A percentile compares a stretch with the other conserved stretches of the same genome.
phyloP scores from a whole-genome alignment of 2,329 filamentous ascomycete genomes.

The Ophiostoma piceae region DNA sequence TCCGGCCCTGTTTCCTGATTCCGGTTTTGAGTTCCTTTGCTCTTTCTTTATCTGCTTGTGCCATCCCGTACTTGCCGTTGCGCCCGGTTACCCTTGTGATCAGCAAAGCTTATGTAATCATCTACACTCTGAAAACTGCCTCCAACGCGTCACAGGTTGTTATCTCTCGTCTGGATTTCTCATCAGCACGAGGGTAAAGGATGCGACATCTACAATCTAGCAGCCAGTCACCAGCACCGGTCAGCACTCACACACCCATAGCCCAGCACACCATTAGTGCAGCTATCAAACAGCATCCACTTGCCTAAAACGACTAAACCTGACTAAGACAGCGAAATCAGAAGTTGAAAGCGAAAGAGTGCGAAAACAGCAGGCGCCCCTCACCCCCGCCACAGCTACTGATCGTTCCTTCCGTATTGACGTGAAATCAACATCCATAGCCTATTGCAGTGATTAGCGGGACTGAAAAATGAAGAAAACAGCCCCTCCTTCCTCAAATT shows the following conservation, averaged over 20 bases:
- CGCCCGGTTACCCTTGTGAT: not conserved
- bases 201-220: not conserved
- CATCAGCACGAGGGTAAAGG: not conserved
- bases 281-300: slow-evolving; percentile 1
- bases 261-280: not conserved
- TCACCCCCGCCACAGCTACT: slow-evolving; percentile 10
- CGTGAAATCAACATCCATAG: not conserved
- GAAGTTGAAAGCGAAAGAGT: not conserved
- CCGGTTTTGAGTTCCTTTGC: not conserved
- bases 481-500: not conserved
- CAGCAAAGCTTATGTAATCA: not conserved
- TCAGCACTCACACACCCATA: not conserved
- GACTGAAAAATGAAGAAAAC: not conserved
- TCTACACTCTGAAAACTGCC: not conserved
- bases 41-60: not conserved
- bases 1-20: not conserved
- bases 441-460: not conserved
- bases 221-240: not conserved
- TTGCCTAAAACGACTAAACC: slow-evolving; percentile 1
- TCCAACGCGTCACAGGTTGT: not conserved
- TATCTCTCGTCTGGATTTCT: not conserved
- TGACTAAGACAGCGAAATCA: not conserved
- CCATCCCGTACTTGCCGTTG: not conserved
- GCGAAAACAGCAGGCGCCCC: not conserved
- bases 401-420: slow-evolving; percentile 3